Base-by-base conservation (phyloP, 225 moss, liverwort and hornwort species). In the Sphagnum contortum region DNA sequence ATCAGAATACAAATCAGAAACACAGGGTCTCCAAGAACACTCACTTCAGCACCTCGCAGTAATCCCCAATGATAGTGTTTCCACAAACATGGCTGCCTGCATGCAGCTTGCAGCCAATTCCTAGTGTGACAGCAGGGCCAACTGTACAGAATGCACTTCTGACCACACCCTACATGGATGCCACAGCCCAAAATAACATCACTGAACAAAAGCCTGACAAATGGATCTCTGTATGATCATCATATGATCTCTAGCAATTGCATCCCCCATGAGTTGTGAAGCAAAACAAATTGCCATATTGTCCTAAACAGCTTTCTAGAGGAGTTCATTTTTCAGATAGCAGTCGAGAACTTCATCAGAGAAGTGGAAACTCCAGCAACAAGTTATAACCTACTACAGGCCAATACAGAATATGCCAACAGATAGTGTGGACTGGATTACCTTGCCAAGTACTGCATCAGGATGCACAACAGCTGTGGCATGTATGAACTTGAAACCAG, bases 381-480 rank as follows among this genome's bases (percentile, higher is more conserved):
- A 29, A 29, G 29, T 29, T 29, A 29, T 29, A 29, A 29, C 29
- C 29, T 29, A 29, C 29, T 29, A 29, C 29, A 29, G 29, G 29
- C 29, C 29, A 29, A 29, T 1, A 29, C 29, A 29, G 52, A 78
- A 68, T 62, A 72, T 79, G 57, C 68, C 72, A 48, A 77, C 83
- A 48, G 83, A 81, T 48, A 76, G 9, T 5, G 52, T 52, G 52
- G 9, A 52, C 9, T 52, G 7, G 9, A 52, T 52, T 67, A 96
- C 95, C 88, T 95, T 73, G 64, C 88, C 94, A 74, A 95, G 66
- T 63, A 81, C 72, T 70, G 92, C 88, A 58, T 90, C 81, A 45
- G 92, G 88, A 79, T 95, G 89, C 56, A 95, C 91, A 55, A 89
- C 44, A 51, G 92, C 91, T 65, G 88, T 80, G 52, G 82, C 78